Base-by-base conservation (phyloP, 1,284 basidiomycete species). In the Farysia itapuensis region DNA sequence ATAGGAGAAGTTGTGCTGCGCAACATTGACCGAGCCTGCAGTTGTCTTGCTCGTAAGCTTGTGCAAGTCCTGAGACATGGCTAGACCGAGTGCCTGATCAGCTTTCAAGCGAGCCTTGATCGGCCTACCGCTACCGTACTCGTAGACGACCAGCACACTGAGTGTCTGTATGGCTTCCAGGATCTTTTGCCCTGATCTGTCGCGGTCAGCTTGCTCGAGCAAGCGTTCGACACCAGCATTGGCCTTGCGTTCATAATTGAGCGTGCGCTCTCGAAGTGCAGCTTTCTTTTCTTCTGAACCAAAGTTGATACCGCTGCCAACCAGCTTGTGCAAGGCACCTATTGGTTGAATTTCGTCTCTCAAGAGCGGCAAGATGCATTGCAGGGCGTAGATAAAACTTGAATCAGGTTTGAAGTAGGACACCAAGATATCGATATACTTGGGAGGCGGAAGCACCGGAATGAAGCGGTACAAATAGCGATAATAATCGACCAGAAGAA, bases 41-140 rank as follows among this genome's bases (percentile, higher is more conserved):
- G 50, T 35, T 1, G 44, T 43, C 39, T 40, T 60, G 43, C 40
- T 45, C 25, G 42, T 50, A 9, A 70, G 38, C 29, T 63, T 64
- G 53, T 72, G 70, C 21, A 68, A 34, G n/a, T 68, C 66, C 34
- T 70, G 56, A 4, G 65, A 56, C 70, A 72, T 72, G 24, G 68
- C 67, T 23, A 72, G 49, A 23, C 67, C 65, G 12, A 72, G 63
- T 18, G 68, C 70, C 48, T 70, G 65, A 31, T 72, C 70, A 5
- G 67, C 70, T 41, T 72, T 72, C 22, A 72, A 39, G 9, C 70
- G 54, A 16, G 70, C 61, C 41, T 72, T 72, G 41, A 70, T 51
- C 25, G 70, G 59, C 20, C 66, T 43, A 15, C 70, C 68, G 46
- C 53, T 64, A 33, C 70, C 70, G 35, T 72, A 72, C 51, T 68